Percentiles rank a stretch among this genome's conserved stretches.
Conservation (phyloP, 805 yeast genomes). For the Groenewaldozyma tartarivorans region DNA sequence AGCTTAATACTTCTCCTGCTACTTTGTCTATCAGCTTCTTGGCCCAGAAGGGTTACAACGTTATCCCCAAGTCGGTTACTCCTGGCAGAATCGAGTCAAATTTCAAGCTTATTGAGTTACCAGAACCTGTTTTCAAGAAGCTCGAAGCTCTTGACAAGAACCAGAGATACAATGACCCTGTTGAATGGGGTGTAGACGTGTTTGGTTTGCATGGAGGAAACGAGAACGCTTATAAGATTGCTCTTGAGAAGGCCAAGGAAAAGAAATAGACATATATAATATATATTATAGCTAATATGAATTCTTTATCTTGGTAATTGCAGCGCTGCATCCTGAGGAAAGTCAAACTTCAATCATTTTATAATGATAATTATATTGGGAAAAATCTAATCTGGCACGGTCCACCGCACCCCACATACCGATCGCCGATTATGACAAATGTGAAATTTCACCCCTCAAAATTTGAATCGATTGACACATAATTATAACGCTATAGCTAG, state of each 20-base stretch:
- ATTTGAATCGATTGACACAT: no score
- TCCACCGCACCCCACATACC: no score
- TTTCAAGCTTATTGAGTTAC: constrained; percentile 42
- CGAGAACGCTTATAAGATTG: constrained; percentile 14
- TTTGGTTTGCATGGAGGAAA: constrained; percentile 21
- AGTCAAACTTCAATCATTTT: no score
- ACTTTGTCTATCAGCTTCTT: constrained; percentile 73
- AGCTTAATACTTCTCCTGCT: constrained; percentile 45
- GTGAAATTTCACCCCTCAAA: no score
- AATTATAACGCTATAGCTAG: no score
- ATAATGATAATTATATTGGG: no score
- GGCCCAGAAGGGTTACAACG: constrained; percentile 59
- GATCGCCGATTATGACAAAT: no score
- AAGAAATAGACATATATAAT: no score
- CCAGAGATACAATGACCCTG: constrained; percentile 22
- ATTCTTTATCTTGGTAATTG: no score
- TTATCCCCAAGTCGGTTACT: constrained; percentile 72
- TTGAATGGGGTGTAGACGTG: constrained; percentile 24
- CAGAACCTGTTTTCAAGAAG: constrained; percentile 30
- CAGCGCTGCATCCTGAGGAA: no score
- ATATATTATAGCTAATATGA: no score
- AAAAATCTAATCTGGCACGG: no score
- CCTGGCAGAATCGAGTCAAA: constrained; percentile 53
- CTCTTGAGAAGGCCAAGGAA: constrained; percentile 10
- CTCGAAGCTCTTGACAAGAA: constrained; percentile 18